Base-by-base conservation (phyloP, 1,284 basidiomycete genomes). In the Cutaneotrichosporon cavernicola region DNA sequence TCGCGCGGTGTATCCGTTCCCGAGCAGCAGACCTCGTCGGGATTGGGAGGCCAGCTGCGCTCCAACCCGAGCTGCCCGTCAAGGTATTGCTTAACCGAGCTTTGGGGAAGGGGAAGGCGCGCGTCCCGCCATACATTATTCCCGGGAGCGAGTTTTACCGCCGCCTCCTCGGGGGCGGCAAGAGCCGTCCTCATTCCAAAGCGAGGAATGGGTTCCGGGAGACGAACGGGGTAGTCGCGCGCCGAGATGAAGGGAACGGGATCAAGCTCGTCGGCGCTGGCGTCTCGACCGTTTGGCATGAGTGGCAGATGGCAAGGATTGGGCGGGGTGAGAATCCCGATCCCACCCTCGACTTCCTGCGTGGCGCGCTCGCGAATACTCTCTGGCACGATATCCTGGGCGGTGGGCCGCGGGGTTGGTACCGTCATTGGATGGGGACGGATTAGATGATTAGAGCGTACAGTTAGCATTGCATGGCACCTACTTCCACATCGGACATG, bases 201-300 rank as follows among this genome's bases (percentile, higher is more conserved):
- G 22, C 53, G 1, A 43, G 40, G 26, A 52, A 52, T 18, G 50
- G 30, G 13, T 32, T 16, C 8, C 11, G 26, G 51, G 55, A 5
- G 38, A 9, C n/a, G 36, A 46, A 56, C 13, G 32, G 53, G 16
- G 16, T 21, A 10, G 55, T 26, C 13, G 55, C 10, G 11, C 13
- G 38, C 11, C 38, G 55, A 16, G 55, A 40, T 9, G 36, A 30
- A 7, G 46, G 52, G 2, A 36, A 36, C 34, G 71, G 71, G 0
- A 72, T 78, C 38, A 73, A 73, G 40, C 67, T 79, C 46, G 71
- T 78, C 11, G 78, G 78, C 30, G 78, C 76, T 5, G 72, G 73
- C 2, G 67, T 79, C 1, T 72, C 70, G 10, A 78, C 76, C 2
- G 65, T 75, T 21, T 79, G 78, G 78, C 76, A 78, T 62, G 76